Conservation (phyloP, 1,139 yeast genomes). For the Yamadazyma pseudoaaseri region DNA sequence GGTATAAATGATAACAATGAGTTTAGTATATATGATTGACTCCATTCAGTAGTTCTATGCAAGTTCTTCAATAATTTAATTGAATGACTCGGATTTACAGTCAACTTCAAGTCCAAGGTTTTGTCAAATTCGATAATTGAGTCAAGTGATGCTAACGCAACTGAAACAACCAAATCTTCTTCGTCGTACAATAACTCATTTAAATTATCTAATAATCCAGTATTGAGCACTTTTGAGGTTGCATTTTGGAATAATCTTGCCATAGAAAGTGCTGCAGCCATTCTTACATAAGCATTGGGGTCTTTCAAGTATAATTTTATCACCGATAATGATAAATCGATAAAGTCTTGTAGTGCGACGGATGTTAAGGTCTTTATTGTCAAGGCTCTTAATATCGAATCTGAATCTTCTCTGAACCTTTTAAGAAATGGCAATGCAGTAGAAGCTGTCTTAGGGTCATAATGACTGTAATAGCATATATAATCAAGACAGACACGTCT, state of each 20-base stretch:
- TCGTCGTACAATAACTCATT: slow-evolving; percentile 59
- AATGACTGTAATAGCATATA: slow-evolving; percentile 56
- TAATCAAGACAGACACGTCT: slow-evolving; percentile 67
- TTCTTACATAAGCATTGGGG: slow-evolving; percentile 60
- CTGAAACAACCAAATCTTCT: slow-evolving; percentile 64
- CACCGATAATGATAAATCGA: slow-evolving; percentile 29
- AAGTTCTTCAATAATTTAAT: slow-evolving; percentile 48
- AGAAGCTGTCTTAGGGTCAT: slow-evolving; percentile 52
- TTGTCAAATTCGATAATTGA: slow-evolving; percentile 62
- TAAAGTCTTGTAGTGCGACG: slow-evolving; percentile 53
- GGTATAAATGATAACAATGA: slow-evolving; percentile 75
- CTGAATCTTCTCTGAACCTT: slow-evolving; percentile 45
- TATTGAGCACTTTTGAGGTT: slow-evolving; percentile 42
- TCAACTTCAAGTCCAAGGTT: slow-evolving; percentile 41
- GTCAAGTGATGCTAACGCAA: slow-evolving; percentile 68
- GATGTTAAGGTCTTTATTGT: slow-evolving; percentile 67
- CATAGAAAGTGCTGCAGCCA: slow-evolving; percentile 68
- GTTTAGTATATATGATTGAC: slow-evolving; percentile 67
- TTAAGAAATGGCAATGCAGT: slow-evolving; percentile 58
- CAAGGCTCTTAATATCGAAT: slow-evolving; percentile 39
- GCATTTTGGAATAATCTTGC: slow-evolving; percentile 67
- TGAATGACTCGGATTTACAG: slow-evolving; percentile 55
- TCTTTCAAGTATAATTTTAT: slow-evolving; percentile 43
- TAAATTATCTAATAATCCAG: slow-evolving; percentile 51
- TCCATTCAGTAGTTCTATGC: slow-evolving; percentile 74